A percentile compares a stretch with the other conserved stretches of the same genome.
phyloP scores from a whole-genome alignment of 345 rosid genomes.

The Eucalyptus erythrocorys region DNA sequence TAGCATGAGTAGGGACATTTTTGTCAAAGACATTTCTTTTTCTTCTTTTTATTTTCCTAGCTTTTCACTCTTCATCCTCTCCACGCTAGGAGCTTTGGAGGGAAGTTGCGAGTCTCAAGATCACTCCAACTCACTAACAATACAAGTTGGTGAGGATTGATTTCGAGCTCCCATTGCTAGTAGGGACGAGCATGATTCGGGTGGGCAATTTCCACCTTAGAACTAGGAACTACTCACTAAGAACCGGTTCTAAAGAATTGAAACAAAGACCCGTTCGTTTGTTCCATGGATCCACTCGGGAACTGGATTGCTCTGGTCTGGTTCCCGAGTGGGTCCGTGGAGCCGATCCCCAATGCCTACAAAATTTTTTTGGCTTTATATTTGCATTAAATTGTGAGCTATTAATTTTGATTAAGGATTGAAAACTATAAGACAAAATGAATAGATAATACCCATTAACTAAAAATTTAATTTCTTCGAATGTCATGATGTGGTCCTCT shows the following conservation, averaged over 20 bases:
- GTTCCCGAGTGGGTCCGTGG: rapidly evolving
- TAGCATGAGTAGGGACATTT: not conserved
- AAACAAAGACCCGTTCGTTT: rapidly evolving
- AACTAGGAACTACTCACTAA: rapidly evolving
- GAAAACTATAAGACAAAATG: too few species aligned
- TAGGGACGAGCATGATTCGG: rapidly evolving
- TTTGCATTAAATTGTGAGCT: rapidly evolving
- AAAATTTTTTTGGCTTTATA: too few species aligned
- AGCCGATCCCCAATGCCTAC: too few species aligned
- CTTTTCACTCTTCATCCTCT: not conserved
- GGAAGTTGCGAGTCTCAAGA: not conserved
- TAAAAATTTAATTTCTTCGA: too few species aligned
- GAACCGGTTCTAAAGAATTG: rapidly evolving
- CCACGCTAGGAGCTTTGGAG: not conserved
- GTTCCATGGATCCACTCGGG: too few species aligned
- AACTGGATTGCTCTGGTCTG: rapidly evolving
- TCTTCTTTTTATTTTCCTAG: too few species aligned
- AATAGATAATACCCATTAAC: too few species aligned
- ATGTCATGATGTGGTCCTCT: too few species aligned
- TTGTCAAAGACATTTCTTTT: too few species aligned
- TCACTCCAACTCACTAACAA: not conserved
- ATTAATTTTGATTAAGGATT: too few species aligned
- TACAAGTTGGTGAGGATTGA: conserved; percentile 58
- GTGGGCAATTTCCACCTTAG: too few species aligned
- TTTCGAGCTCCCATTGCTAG: conserved; percentile 62